Base-by-base conservation (phyloP, 305 asterid species). In the Fraxinus velutina region DNA sequence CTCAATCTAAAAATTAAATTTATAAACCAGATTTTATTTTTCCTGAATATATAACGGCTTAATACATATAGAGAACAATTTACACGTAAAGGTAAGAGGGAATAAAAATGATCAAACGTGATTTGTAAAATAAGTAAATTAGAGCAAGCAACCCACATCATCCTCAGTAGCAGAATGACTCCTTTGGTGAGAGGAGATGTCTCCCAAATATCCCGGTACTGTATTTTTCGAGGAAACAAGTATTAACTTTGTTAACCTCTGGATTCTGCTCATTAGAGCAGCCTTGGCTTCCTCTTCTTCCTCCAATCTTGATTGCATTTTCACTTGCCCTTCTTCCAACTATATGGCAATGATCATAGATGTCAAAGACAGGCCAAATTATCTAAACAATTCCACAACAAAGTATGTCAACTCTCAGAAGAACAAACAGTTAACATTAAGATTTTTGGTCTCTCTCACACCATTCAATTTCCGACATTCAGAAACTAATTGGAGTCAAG, bases 271-370 rank as follows among this genome's bases (percentile, higher is more conserved):
- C 98, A 96, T 90, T 60, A 96, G 76, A 88, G 99, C 98, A 24
- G 93, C 94, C 91, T 96, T 94, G 57, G 97, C 98, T 83, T 96
- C 99, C 87, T 96, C 99, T 82, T 96, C 98, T 90, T 96, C 99
- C 91, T 96, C 99, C 91, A 96, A 82, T 86, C 99, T 90, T 75
- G 98, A 96, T 82, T 93, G 98, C 99, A 96, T 94, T 92, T 94
- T 96, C 76, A 90, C 91, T 90, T 96, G 99, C 52, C 99, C 99
- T 90, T 94, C 98, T 90, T 96, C 98, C 91, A 96, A 90, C 99
- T 96, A 86, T 62, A 64, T 62, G 82, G 32, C 76, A 76, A 76
- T 19, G 68, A 57, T 84, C 72, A 82, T 29, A 80, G 19, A 81
- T 70, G 55, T 39, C 83, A 83, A 24, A 5, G 77, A 78, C 77